A percentile compares a stretch with the other conserved stretches of the same genome.
These are phyloP conservation scores for Pseudogymnoascus sp. DNA, from an alignment of 2,329 filamentous ascomycete species.

Conservation along the genomic window DNA sequence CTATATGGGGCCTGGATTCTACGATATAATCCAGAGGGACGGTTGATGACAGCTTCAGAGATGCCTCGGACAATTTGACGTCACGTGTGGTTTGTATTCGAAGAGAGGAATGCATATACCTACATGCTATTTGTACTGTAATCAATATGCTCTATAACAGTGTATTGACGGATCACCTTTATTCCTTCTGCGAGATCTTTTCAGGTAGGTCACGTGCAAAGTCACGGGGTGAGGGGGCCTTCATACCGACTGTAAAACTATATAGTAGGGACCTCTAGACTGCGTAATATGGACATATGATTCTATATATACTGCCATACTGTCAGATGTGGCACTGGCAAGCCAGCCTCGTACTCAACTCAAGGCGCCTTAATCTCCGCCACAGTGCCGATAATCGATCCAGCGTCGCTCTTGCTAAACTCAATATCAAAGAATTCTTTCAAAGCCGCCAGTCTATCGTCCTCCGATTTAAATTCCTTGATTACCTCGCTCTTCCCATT, in stretches of 20 bases:
- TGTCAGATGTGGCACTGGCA: no score
- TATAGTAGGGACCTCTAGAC: no score
- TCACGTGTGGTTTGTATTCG: not conserved
- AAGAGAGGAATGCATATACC: not conserved
- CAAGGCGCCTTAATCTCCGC: not conserved
- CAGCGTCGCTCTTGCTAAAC: not conserved
- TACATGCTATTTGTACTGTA: not conserved
- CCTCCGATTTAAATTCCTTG: not conserved
- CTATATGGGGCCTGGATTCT: not conserved
- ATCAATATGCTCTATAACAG: not conserved
- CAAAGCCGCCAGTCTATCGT: not conserved
- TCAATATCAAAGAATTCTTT: not conserved
- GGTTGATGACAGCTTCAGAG: not conserved
- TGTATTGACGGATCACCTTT: not conserved
- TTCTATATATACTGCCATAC: no score
- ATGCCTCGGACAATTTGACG: not conserved
- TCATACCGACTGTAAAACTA: no score
- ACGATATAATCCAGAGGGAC: not conserved
- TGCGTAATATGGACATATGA: no score
- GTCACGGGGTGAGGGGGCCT: no score
- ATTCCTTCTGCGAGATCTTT: not conserved
- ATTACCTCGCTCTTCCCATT: not conserved
- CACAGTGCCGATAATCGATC: not conserved
- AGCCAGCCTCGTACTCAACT: not conserved
- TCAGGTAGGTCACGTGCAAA: no score